Evolutionary conservation across 1,284 basidiomycete genomes (phyloP).

Genomic region (Exobasidium rhododendri): DNA sequence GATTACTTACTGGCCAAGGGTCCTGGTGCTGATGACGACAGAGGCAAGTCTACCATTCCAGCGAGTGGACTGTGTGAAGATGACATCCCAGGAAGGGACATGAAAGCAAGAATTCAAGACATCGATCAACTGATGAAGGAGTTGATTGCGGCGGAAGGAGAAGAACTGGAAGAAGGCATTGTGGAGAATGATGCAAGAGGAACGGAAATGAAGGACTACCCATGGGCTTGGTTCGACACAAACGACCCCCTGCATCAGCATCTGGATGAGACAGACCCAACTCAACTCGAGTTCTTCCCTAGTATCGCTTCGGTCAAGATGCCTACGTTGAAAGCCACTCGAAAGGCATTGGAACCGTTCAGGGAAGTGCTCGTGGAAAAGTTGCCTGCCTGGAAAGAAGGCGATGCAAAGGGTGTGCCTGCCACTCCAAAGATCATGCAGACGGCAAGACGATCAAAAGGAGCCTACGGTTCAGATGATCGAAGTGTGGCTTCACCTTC

Average conservation of each 20-base stretch:
- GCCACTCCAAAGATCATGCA: not conserved
- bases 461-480: not conserved
- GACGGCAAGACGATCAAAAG: not conserved
- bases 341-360: constrained; percentile 13
- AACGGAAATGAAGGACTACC: constrained; percentile 11
- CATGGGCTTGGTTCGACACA: constrained; percentile 2
- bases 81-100: constrained; percentile 21
- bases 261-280: constrained; percentile 3
- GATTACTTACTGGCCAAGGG: constrained; percentile 42
- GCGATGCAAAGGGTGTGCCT: constrained; percentile 11
- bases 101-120: constrained; percentile 34
- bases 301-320: constrained; percentile 7
- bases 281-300: constrained; percentile 4
- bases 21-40: no score
- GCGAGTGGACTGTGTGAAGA: constrained; percentile 29
- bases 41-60: constrained; percentile 28
- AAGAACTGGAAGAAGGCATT: constrained; percentile 23
- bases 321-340: constrained; percentile 6
- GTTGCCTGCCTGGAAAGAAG: constrained; percentile 17
- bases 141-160: constrained; percentile 36
- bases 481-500: not conserved
- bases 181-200: not conserved
- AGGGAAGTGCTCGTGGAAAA: constrained; percentile 8
- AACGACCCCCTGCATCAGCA: constrained; percentile 9
- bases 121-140: constrained; percentile 40